A percentile compares a stretch with the other conserved stretches of the same genome.
Conservation (phyloP, 2,329 filamentous ascomycete genomes). For the Neofusicoccum cordaticola region DNA sequence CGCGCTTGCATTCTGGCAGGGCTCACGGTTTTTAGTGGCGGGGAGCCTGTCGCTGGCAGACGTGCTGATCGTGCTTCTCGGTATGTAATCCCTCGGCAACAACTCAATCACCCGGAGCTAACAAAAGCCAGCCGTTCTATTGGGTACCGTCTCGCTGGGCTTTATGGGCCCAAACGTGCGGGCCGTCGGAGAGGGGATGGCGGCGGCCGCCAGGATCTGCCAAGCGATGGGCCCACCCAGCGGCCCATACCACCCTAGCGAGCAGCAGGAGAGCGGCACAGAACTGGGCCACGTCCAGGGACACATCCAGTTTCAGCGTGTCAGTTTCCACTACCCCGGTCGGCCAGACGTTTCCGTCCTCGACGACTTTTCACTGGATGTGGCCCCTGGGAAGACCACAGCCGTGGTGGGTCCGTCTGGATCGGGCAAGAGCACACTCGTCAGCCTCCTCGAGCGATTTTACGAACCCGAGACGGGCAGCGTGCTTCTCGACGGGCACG, state of each 20-base stretch:
- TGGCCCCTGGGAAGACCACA: constrained; percentile 88
- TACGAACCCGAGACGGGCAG: constrained; percentile 82
- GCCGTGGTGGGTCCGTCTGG: constrained; percentile 92
- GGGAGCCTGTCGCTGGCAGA: constrained; percentile 69
- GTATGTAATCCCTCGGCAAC: constrained; percentile 45
- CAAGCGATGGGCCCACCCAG: constrained; percentile 62
- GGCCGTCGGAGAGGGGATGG: constrained; percentile 78
- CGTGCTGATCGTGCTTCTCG: constrained; percentile 66
- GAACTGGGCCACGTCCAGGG: neutral
- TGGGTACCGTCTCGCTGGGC: constrained; percentile 22
- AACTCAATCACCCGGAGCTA: neutral
- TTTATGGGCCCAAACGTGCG: constrained; percentile 65
- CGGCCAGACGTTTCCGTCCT: constrained; percentile 87
- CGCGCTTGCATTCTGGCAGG: constrained; percentile 13
- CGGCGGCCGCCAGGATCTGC: constrained; percentile 87
- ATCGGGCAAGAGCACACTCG: constrained; percentile 90
- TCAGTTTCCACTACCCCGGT: constrained; percentile 94
- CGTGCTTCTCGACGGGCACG: constrained; percentile 77
- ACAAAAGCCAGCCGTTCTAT: neutral
- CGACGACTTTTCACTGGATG: constrained; percentile 72
- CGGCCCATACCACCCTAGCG: neutral
- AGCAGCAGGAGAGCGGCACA: neutral
- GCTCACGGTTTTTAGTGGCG: constrained; percentile 3
- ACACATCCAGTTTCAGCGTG: constrained; percentile 69
- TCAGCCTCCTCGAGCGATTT: constrained; percentile 89